A percentile compares a stretch with the other conserved stretches of the same genome.
These are phyloP conservation scores for Lactarius pseudohatsudake DNA, from an alignment of 768 basidiomycete species.

Conservation along the genomic window DNA sequence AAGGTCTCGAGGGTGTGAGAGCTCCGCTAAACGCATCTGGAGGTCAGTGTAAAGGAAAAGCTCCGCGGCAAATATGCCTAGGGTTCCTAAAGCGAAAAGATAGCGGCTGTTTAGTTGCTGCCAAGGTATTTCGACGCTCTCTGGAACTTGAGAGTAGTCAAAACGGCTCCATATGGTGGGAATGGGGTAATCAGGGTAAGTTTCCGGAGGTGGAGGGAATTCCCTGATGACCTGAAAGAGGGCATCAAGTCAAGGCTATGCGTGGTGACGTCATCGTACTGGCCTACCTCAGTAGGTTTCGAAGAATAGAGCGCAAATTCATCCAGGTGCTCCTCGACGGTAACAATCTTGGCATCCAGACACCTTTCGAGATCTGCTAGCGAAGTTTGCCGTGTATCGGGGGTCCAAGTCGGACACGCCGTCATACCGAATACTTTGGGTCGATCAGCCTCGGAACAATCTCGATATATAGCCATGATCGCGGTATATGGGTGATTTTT, in stretches of 20 bases:
- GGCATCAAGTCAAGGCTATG: not conserved
- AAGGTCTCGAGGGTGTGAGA: conserved; percentile 35
- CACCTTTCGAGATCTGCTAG: conserved; percentile 65
- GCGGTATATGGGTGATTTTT: conserved; percentile 59
- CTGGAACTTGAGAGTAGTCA: conserved; percentile 38
- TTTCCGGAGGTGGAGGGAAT: conserved; percentile 42
- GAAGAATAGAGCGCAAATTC: conserved; percentile 65
- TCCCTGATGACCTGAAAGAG: conserved; percentile 20
- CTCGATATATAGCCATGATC: conserved; percentile 59
- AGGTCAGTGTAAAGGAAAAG: conserved; percentile 66
- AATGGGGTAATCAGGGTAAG: conserved; percentile 54
- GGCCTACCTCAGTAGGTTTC: conserved; percentile 61
- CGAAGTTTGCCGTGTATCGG: conserved; percentile 63
- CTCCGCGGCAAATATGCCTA: conserved; percentile 77
- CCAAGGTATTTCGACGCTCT: conserved; percentile 51
- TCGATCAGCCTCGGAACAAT: conserved; percentile 42
- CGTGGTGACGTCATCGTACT: not conserved
- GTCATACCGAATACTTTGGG: conserved; percentile 94
- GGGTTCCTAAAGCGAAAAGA: conserved; percentile 54
- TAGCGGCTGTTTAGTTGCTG: conserved; percentile 63
- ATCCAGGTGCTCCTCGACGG: conserved; percentile 65
- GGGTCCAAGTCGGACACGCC: conserved; percentile 85
- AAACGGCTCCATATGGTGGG: conserved; percentile 57
- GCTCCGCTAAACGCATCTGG: conserved; percentile 46
- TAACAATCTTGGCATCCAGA: conserved; percentile 70